Conservation (phyloP, 768 basidiomycete genomes). For the Agaricus blazei region DNA sequence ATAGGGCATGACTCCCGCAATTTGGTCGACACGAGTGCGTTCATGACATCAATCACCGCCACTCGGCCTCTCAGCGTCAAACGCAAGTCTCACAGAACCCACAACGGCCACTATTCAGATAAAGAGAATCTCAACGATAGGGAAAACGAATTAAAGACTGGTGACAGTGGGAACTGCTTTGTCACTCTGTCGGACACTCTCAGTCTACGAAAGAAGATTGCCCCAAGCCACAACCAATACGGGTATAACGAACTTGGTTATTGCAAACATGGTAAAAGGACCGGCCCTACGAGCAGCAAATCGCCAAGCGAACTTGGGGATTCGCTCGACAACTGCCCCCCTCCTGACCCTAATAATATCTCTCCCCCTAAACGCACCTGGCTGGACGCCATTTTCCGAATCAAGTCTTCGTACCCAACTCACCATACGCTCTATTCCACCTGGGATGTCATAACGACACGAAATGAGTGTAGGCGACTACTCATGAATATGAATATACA, state of each 20-base stretch:
- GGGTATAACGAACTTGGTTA: slow-evolving; percentile 2
- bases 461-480: slow-evolving; percentile 68
- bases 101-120: slow-evolving; percentile 18
- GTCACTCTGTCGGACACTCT: not conserved
- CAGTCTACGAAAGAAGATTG: slow-evolving; percentile 2
- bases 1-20: not conserved
- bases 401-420: slow-evolving; percentile 50
- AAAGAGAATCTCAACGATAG: slow-evolving; percentile 35
- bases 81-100: slow-evolving; percentile 23
- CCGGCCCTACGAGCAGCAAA: not conserved
- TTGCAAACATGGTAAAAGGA: not conserved
- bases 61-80: slow-evolving; percentile 41
- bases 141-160: slow-evolving; percentile 39
- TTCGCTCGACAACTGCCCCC: not conserved
- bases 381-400: slow-evolving; percentile 86
- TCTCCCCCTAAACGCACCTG: slow-evolving; percentile 59
- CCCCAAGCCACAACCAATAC: not conserved
- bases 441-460: slow-evolving; percentile 56
- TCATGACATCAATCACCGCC: not conserved
- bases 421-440: slow-evolving; percentile 44
- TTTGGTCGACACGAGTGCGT: not conserved
- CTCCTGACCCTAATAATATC: not conserved
- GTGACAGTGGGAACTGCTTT: slow-evolving; percentile 3
- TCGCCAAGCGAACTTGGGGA: not conserved
- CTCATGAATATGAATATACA: slow-evolving; percentile 68